Conservation (phyloP, 805 yeast genomes). For the Schizosaccharomyces osmophilus region DNA sequence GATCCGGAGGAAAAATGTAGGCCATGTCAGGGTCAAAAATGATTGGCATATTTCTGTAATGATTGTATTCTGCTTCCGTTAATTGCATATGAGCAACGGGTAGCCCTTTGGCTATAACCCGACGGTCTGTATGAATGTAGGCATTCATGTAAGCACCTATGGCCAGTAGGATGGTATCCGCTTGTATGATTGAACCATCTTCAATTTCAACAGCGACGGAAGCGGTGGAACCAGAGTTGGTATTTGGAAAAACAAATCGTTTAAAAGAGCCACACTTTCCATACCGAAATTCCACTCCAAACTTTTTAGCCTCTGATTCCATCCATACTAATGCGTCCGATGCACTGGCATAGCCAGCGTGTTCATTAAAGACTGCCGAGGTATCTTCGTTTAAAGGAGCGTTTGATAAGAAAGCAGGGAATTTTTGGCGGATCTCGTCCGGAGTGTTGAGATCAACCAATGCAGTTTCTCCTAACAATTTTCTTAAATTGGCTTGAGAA, state of each 20-base stretch:
- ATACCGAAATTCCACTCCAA: constrained; percentile 6
- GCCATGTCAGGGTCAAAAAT: constrained; percentile 9
- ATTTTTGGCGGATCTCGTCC: constrained; percentile 4
- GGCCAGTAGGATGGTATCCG: constrained; percentile 7
- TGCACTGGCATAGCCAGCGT: constrained; percentile 10
- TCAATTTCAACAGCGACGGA: neutral
- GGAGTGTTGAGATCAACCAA: constrained; percentile 3
- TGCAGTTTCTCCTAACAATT: constrained; percentile 1
- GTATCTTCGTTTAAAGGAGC: constrained; percentile 10
- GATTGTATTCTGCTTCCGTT: constrained; percentile 7
- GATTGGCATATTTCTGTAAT: constrained; percentile 7
- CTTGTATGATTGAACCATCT: neutral
- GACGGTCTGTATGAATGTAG: constrained; percentile 4
- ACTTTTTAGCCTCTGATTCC: constrained; percentile 3
- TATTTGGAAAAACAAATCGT: neutral
- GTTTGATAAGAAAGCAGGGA: neutral
- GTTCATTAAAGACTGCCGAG: constrained; percentile 11
- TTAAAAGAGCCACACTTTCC: constrained; percentile 4
- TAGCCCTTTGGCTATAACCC: constrained; percentile 7
- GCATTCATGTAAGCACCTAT: constrained; percentile 8
- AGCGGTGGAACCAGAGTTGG: constrained; percentile 3
- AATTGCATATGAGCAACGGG: constrained; percentile 9
- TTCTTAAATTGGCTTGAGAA: neutral
- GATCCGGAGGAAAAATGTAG: constrained; percentile 9
- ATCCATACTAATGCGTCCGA: constrained; percentile 4